A percentile compares a stretch with the other conserved stretches of the same genome.
Evolutionary conservation across 2,329 filamentous ascomycete genomes (phyloP).

Genomic region (Arthrobotrys iridis): DNA sequence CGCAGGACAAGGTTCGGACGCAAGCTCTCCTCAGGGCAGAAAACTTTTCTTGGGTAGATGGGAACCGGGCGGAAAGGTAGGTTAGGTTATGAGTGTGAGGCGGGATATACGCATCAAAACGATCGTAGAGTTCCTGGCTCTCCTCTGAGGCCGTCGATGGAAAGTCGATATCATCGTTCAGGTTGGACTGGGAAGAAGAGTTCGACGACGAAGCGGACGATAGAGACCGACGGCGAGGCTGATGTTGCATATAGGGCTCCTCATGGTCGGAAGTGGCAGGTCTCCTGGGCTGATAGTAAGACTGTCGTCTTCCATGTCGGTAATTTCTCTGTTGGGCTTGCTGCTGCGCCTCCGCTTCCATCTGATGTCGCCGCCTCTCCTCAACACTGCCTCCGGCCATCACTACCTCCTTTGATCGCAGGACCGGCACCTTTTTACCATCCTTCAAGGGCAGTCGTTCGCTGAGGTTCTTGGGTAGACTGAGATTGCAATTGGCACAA

Average conservation of each 20-base stretch:
- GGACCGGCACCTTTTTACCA: conserved; percentile 53
- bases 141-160: conserved; percentile 48
- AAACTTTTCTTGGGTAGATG: conserved; percentile 71
- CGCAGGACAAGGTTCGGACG: conserved; percentile 73
- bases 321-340: conserved; percentile 53
- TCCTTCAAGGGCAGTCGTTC: conserved; percentile 58
- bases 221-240: conserved; percentile 44
- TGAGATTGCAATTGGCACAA: conserved; percentile 76
- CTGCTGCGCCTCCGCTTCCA: conserved; percentile 53
- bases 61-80: conserved; percentile 75
- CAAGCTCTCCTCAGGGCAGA: conserved; percentile 74
- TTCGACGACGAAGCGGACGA: conserved; percentile 54
- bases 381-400: conserved; percentile 52
- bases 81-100: conserved; percentile 73
- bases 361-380: conserved; percentile 51
- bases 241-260: conserved; percentile 50
- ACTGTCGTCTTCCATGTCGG: conserved; percentile 55
- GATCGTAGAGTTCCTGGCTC: conserved; percentile 45
- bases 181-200: conserved; percentile 47
- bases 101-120: conserved; percentile 57
- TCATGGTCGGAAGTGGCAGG: conserved; percentile 51
- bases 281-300: conserved; percentile 47
- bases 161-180: conserved; percentile 46
- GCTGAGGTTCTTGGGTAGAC: conserved; percentile 67
- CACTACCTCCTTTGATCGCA: conserved; percentile 57